A percentile compares a stretch with the other conserved stretches of the same genome.
Conservation (phyloP, 1,139 yeast species). For the Tardiomyces blankii region DNA sequence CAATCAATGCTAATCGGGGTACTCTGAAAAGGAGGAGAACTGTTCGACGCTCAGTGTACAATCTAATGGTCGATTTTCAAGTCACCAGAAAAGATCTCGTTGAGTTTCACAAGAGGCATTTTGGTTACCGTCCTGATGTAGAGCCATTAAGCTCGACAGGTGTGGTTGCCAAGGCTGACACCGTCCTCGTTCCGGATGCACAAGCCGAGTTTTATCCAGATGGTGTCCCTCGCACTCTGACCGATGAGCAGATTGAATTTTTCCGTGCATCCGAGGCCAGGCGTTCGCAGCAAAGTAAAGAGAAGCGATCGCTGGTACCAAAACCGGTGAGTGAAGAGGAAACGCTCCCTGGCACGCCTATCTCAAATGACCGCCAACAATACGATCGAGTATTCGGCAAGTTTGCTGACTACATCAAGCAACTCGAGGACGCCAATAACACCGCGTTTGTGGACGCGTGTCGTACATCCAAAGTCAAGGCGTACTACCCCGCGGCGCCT, state of each 20-base stretch:
- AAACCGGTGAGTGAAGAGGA: conserved; percentile 8
- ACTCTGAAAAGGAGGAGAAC: too few species aligned
- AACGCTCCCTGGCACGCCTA: conserved; percentile 7
- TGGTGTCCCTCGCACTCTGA: conserved; percentile 16
- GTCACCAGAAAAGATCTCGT: background rate
- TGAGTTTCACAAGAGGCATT: background rate
- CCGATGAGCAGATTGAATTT: conserved; percentile 18
- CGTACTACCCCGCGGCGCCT: conserved; percentile 15
- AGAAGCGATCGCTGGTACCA: background rate
- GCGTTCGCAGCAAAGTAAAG: conserved; percentile 1
- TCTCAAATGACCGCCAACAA: conserved; percentile 1
- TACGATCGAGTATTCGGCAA: conserved; percentile 10
- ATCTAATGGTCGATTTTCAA: background rate
- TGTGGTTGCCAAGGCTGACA: too few species aligned
- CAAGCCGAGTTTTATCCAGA: conserved; percentile 14
- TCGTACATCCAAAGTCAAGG: conserved; percentile 5
- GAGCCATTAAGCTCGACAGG: background rate
- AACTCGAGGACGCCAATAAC: conserved; percentile 10
- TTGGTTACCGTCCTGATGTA: background rate
- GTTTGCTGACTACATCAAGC: conserved; percentile 6
- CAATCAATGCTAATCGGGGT: too few species aligned
- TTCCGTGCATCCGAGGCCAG: conserved; percentile 14
- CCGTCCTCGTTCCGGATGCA: too few species aligned
- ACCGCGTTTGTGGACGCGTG: conserved; percentile 5
- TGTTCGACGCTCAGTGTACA: too few species aligned